Percentiles rank a stretch among this genome's conserved stretches.
Conservation (phyloP, 164 flowering plant species). For the Aristolochia contorta region DNA sequence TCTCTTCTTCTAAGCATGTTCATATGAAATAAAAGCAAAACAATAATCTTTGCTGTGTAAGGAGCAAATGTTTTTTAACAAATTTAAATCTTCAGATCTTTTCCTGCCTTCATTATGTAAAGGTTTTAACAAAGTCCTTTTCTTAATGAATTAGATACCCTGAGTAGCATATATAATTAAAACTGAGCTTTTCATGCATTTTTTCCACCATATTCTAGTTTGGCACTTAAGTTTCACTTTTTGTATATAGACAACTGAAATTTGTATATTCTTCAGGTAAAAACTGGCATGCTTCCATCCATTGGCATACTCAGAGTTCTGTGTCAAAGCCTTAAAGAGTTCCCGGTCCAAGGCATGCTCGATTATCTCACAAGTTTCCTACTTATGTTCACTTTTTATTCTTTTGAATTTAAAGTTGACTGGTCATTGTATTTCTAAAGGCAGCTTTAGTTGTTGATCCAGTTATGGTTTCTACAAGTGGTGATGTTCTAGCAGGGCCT, state of each 20-base stretch:
- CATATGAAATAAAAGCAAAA: too few relatives aligned
- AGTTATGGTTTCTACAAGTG: constrained; percentile 97
- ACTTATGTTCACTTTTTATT: too few relatives aligned
- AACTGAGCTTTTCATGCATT: neutral
- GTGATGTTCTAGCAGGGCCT: constrained; percentile 83
- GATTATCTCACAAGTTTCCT: neutral
- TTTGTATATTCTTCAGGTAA: constrained; percentile 46
- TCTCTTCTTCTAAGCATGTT: too few relatives aligned
- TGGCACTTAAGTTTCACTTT: neutral
- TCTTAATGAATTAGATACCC: neutral
- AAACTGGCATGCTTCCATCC: constrained; percentile 98
- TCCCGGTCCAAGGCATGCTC: constrained; percentile 57
- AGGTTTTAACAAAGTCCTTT: too few relatives aligned
- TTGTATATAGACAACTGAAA: constrained; percentile 1
- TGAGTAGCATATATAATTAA: too few relatives aligned
- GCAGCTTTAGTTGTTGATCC: constrained; percentile 98
- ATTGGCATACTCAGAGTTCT: constrained; percentile 53
- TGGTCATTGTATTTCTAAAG: constrained; percentile 26
- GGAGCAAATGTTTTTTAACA: too few relatives aligned
- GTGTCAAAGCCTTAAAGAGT: constrained; percentile 40
- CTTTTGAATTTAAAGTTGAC: constrained; percentile 13
- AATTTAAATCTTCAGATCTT: too few relatives aligned
- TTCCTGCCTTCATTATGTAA: too few relatives aligned
- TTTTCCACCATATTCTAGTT: neutral
- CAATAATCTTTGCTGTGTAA: too few relatives aligned